phyloP scores from a whole-genome alignment of 2,329 filamentous ascomycete genomes.

The Aspergillus unguis region DNA sequence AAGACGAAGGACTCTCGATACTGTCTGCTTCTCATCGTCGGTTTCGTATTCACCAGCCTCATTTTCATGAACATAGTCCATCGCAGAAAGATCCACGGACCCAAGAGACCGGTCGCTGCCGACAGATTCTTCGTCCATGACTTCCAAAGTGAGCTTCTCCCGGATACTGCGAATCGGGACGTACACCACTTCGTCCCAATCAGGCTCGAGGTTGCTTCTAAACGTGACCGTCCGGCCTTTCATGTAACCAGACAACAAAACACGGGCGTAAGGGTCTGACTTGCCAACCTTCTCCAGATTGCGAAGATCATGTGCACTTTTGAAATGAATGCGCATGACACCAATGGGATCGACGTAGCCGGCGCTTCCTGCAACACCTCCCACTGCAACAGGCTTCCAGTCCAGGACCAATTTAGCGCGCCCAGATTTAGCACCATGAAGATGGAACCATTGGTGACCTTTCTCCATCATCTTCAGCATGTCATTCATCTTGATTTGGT shows the following conservation, averaged over 20 bases:
- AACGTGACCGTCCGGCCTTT: conserved; percentile 93
- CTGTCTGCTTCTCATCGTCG: conserved; percentile 69
- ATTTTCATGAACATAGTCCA: conserved; percentile 74
- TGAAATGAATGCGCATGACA: conserved; percentile 91
- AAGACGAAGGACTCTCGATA: conserved; percentile 67
- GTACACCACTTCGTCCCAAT: conserved; percentile 95
- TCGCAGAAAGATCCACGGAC: conserved; percentile 69
- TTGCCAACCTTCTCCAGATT: conserved; percentile 96
- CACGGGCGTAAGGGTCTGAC: conserved; percentile 89
- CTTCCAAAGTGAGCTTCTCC: conserved; percentile 82
- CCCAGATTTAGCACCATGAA: conserved; percentile 75
- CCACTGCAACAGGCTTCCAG: conserved; percentile 91
- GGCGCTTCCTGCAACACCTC: conserved; percentile 70
- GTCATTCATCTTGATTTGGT: conserved; percentile 93
- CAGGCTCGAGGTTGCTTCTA: conserved; percentile 90
- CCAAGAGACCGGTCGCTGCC: conserved; percentile 88
- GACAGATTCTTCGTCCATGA: conserved; percentile 94
- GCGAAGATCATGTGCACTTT: conserved; percentile 74
- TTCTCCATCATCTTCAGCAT: conserved; percentile 87
- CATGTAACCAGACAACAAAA: conserved; percentile 83
- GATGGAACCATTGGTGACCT: conserved; percentile 93
- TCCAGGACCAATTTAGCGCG: conserved; percentile 86
- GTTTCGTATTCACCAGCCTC: conserved; percentile 77
- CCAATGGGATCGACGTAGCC: conserved; percentile 93
- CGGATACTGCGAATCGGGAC: conserved; percentile 80